These are phyloP conservation scores for Nemophila menziesii DNA, from an alignment of 257 asterid species.

Conservation along the genomic window DNA sequence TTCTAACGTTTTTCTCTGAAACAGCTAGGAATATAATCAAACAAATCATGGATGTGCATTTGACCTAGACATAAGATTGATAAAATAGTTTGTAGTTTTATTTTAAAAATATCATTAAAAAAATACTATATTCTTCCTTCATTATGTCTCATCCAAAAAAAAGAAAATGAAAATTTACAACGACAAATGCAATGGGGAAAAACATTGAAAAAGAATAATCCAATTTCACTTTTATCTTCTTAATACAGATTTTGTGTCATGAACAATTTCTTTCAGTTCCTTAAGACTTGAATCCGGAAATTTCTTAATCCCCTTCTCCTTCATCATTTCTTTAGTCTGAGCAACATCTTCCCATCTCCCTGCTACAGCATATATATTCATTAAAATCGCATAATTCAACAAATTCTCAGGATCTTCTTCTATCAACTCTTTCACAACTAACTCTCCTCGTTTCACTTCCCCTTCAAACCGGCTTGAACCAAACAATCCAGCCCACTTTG, in stretches of 20 bases:
- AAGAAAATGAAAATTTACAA: no score
- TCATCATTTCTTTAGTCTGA: constrained; percentile 37
- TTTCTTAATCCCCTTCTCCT: constrained; percentile 36
- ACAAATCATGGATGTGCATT: no score
- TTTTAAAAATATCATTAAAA: no score
- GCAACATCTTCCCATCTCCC: constrained; percentile 67
- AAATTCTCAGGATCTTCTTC: constrained; percentile 47
- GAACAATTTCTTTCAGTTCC: constrained; percentile 49
- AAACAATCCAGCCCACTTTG: constrained; percentile 40
- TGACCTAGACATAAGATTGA: no score
- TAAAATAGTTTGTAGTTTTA: no score
- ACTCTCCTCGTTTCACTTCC: constrained; percentile 32
- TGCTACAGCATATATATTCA: constrained; percentile 50
- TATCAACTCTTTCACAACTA: constrained; percentile 36
- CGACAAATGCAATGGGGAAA: no score
- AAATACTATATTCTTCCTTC: no score
- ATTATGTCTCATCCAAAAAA: no score
- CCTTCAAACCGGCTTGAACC: constrained; percentile 49
- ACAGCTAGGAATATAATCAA: no score
- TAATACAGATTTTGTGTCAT: constrained; percentile 13
- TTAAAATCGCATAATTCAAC: constrained; percentile 37
- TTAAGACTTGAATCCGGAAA: constrained; percentile 38
- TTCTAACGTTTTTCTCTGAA: no score
- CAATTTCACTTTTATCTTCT: no score
- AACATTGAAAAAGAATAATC: no score